Base-by-base conservation (phyloP, 2,329 filamentous ascomycete genomes). In the Colletotrichum spinosum region DNA sequence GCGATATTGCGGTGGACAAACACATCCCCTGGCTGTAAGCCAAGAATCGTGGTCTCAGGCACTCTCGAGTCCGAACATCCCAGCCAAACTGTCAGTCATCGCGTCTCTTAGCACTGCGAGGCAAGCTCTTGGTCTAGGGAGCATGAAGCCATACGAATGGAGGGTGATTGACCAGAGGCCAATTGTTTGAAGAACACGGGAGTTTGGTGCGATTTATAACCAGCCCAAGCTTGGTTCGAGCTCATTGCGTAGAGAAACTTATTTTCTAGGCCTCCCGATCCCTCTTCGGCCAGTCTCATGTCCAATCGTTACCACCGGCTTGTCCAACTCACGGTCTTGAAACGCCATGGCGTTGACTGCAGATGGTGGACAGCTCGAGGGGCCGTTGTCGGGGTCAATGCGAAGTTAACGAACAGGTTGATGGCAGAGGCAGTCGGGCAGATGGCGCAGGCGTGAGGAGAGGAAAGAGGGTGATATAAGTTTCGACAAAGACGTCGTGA, bases 1-100 rank as follows among this genome's bases (percentile, higher is more conserved):
- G 92, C 93, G 76, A 97, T 94, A 82, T 97, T 97, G 75, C 93
- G 91, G 83, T 97, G 93, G 56, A 93, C 91, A 77, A 97, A 97
- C 70, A 97, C 89, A 72, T 97, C 92, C 65, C 93, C 93, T 3
- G 93, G 92, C 73, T 92, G 85, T 64, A 93, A 84, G 72, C 91
- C 90, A 35, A 94, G 86, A 73, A 97, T 86, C 53, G 90, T 93
- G 6, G 92, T 95, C 78, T 96, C 93, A 2, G 93, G 93, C 70
- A 92, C 90, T 69, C 93, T 91, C 44, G 90, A 93, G 81, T 97
- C 93, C 72, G 92, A 92, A 81, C 93, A 97, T 65, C 93, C 93
- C 70, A 97, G 86, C 93, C 93, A 97, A 64, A 97, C 84, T 87
- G 61, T 50, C 38, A 46, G n/a, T 6, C 4, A 34, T 34, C 8